Evolutionary conservation across 805 yeast genomes (phyloP), one percentile per base, ranked within the genome.

Genomic region (Candida tammaniensis): DNA sequence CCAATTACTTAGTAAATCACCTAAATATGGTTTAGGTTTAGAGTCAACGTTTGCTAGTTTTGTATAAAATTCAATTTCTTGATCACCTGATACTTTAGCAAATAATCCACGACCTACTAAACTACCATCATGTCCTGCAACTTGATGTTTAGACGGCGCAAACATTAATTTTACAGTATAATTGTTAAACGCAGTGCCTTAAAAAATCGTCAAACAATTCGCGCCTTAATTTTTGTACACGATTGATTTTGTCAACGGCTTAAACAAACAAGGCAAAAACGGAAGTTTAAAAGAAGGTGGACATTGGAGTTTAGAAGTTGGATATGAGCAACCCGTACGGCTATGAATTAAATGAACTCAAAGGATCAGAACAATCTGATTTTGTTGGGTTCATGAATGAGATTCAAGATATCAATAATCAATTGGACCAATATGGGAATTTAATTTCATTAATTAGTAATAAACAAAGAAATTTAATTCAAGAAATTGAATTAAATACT

Each of bases 51-150:
- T 55, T 57, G 55, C 30, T 39, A 49, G 31, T 34, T 45, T 34
- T 55, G 69, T 61, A 52, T 93, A 91, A 57, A 93, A 93, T n/a
- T 74, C 79, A 18, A 83, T 57, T 57, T 91, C 98, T 44, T 76
- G 78, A 17, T 57, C 57, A 0, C 61, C 53, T 0, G 89, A 68
- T 0, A 81, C 80, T 56, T 93, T 91, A 36, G 86, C 75, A 45
- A 89, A 82, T 11, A 91, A 61, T 0, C 88, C 95, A 25, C 74
- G 70, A 42, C 78, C 78, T 8, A 50, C 45, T 35, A 86, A 47
- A 3, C 83, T 74, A 0, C 96, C 98, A 5, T 71, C 85, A 51
- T 91, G 98, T 5, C 98, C 98, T 0, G 97, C 98, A 3, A 93
- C 98, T 58, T 80, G 83, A 51, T 84, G 86, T n/a, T 36, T 33